Base-by-base conservation (phyloP, 176 grass and related monocot genomes). In the Hordeum marinum region DNA sequence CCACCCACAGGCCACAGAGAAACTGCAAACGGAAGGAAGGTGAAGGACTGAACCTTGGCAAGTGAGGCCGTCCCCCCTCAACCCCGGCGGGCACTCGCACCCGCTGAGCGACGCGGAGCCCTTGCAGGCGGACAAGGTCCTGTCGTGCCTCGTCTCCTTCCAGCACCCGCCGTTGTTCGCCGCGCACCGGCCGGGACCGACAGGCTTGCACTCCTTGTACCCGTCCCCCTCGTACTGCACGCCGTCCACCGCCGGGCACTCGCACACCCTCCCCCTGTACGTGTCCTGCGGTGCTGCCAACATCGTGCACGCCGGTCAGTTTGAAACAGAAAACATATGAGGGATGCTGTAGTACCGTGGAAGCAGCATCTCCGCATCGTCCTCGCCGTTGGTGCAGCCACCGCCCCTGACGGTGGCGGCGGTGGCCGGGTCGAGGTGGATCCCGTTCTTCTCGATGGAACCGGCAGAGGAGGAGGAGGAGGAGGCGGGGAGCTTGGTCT, bases 161-260 rank as follows among this genome's bases (percentile, higher is more conserved):
- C 93, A 99, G 77, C 96, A 99, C 21, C 90, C 96, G 45, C 91
- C 93, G 59, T 96, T 99, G 68, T 88, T 79, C 37, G 86, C 82
- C 43, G 96, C 85, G 82, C 96, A 99, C 79, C 96, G 85, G 25
- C 93, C 96, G 0, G 91, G 96, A 0, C 96, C 93, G 14, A 96
- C 88, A n/a, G 96, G 91, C 88, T 81, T 90, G 71, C 96, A 99
- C 3, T 89, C 82, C 67, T 80, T 92, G 70, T 96, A 99, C 25
- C 96, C 96, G 64, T 99, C 86, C 41, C 96, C 96, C 31, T 89
- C 61, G 78, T 93, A 99, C 81, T 85, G 90, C 40, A 99, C 65
- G 40, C 92, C 94, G 29, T 81, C 84, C 29, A 94, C 88, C 7
- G 81, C 12, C 50, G 96, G 96, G 73, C 96, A 99, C 42, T 92